phyloP scores from a whole-genome alignment of 2,329 filamentous ascomycete species.

The Leptographium flavum region DNA sequence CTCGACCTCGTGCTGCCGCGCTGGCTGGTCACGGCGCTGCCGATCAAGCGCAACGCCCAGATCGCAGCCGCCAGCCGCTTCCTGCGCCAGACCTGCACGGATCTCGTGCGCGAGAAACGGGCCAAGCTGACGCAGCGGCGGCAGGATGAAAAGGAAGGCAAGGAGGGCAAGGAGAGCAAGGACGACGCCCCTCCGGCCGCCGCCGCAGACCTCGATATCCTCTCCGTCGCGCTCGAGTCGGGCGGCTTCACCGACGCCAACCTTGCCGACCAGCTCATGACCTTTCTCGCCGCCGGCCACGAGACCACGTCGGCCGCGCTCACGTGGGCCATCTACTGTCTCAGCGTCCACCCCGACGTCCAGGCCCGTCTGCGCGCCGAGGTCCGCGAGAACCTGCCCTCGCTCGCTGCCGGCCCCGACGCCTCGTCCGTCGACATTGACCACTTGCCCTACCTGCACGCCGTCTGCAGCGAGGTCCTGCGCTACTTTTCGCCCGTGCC shows the following conservation, averaged over 20 bases:
- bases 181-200: slow-evolving; percentile 8
- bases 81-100: slow-evolving; percentile 51
- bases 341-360: slow-evolving; percentile 50
- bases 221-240: slow-evolving; percentile 65
- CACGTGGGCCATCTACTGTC: slow-evolving; percentile 60
- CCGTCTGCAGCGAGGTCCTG: slow-evolving; percentile 64
- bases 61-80: slow-evolving; percentile 38
- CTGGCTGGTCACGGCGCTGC: slow-evolving; percentile 47
- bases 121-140: no score
- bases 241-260: slow-evolving; percentile 65
- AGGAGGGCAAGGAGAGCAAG: no score
- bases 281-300: slow-evolving; percentile 70
- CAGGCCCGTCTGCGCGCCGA: slow-evolving; percentile 56
- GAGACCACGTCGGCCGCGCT: slow-evolving; percentile 66
- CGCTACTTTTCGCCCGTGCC: slow-evolving; percentile 61
- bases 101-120: slow-evolving; percentile 60
- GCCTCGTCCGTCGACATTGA: slow-evolving; percentile 45
- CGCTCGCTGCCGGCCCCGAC: slow-evolving; percentile 18
- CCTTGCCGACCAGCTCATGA: slow-evolving; percentile 83
- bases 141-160: no score
- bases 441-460: slow-evolving; percentile 63
- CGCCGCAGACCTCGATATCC: slow-evolving; percentile 51
- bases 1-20: slow-evolving; percentile 47
- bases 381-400: slow-evolving; percentile 45
- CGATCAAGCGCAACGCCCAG: slow-evolving; percentile 56